Evolutionary conservation across 495 filamentous ascomycete genomes (phyloP).

Genomic region (Rhypophila decipiens): DNA sequence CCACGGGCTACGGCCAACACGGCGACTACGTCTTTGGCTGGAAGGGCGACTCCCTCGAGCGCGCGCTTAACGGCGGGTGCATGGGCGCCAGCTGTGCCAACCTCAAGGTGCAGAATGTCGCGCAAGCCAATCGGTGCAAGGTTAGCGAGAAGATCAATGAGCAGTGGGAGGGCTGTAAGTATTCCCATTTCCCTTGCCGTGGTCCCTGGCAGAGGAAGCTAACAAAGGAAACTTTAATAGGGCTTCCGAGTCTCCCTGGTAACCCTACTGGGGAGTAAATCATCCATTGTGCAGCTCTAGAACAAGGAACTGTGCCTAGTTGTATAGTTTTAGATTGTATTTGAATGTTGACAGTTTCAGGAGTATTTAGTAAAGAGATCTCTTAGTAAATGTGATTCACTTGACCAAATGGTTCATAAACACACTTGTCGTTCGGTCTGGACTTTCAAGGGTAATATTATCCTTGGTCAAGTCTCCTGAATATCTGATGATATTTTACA

Average conservation of each 20-base stretch:
- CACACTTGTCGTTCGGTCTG: too few relatives aligned
- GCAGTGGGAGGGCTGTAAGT: conserved; percentile 41
- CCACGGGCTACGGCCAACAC: conserved; percentile 16
- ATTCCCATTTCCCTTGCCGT: neutral
- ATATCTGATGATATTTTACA: too few relatives aligned
- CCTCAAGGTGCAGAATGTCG: conserved; percentile 33
- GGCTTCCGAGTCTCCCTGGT: conserved; percentile 13
- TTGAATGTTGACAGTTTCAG: too few relatives aligned
- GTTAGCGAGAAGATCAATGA: conserved; percentile 33
- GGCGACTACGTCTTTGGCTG: conserved; percentile 22
- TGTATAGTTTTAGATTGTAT: too few relatives aligned
- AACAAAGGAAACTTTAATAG: neutral
- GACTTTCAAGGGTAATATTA: too few relatives aligned
- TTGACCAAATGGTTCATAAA: too few relatives aligned
- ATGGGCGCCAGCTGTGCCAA: conserved; percentile 35
- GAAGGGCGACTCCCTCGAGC: conserved; percentile 36
- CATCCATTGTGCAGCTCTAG: too few relatives aligned
- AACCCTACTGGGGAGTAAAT: conserved; percentile 1
- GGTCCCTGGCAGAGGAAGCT: neutral
- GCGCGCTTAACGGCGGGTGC: conserved; percentile 35
- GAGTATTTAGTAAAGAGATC: too few relatives aligned
- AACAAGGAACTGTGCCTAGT: too few relatives aligned
- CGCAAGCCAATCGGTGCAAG: conserved; percentile 36
- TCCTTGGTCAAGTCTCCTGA: too few relatives aligned
- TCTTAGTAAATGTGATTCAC: too few relatives aligned